Evolutionary conservation across 1,284 basidiomycete species (phyloP).

Genomic region (Cutaneotrichosporon mucoides): DNA sequence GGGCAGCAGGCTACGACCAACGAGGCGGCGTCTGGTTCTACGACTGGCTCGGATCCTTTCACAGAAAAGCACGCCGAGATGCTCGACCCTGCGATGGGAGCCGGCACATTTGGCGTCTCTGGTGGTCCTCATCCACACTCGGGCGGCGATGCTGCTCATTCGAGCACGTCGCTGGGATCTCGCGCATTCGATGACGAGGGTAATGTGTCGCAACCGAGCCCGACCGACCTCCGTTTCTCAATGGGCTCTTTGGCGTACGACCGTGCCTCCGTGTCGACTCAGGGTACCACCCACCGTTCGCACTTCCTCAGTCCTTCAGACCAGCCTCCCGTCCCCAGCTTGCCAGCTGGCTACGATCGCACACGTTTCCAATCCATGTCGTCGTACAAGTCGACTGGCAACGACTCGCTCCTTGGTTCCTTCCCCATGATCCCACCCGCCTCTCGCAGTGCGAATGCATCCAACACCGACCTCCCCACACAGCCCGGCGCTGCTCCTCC

Average conservation of each 20-base stretch:
- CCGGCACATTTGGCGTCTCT: not conserved
- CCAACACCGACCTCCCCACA: not conserved
- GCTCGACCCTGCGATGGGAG: not conserved
- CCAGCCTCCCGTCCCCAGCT: slow-evolving; percentile 13
- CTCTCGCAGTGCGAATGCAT: slow-evolving; percentile 1
- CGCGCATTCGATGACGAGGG: slow-evolving; percentile 25
- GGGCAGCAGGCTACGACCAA: no score
- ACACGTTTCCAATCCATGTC: slow-evolving; percentile 22
- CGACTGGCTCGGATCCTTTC: slow-evolving; percentile 15
- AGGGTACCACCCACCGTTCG: slow-evolving; percentile 27
- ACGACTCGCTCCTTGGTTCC: slow-evolving; percentile 40
- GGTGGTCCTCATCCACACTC: not conserved
- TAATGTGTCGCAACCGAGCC: slow-evolving; percentile 20
- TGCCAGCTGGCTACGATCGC: slow-evolving; percentile 8
- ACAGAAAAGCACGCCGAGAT: slow-evolving; percentile 8
- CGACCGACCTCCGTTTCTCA: slow-evolving; percentile 45
- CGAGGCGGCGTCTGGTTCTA: not conserved
- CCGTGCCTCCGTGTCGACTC: slow-evolving; percentile 35
- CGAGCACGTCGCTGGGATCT: slow-evolving; percentile 16
- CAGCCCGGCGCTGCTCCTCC: slow-evolving; percentile 1
- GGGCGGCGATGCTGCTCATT: slow-evolving; percentile 7
- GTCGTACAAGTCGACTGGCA: slow-evolving; percentile 32
- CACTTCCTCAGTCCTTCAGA: slow-evolving; percentile 5
- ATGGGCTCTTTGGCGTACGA: slow-evolving; percentile 45
- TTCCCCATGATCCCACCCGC: slow-evolving; percentile 46